phyloP scores from a whole-genome alignment of 1,284 basidiomycete species.

The Coriolopsis trogii region DNA sequence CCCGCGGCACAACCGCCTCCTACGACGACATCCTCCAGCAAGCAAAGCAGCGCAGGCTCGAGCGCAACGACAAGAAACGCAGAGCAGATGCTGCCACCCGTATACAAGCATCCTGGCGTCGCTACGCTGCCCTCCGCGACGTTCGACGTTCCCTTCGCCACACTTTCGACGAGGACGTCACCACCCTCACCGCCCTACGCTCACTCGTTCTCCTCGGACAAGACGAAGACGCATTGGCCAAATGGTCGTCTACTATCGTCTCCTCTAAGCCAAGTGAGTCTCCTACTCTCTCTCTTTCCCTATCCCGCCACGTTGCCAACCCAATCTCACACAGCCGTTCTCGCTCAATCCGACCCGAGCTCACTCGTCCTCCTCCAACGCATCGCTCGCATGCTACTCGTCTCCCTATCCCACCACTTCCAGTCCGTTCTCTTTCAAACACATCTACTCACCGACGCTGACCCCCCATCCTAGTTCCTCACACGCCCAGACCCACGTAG shows the following conservation, averaged over 20 bases:
- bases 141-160: constrained; percentile 46
- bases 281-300: not conserved
- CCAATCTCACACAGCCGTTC: constrained; percentile 44
- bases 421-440: constrained; percentile 40
- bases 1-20: constrained; percentile 47
- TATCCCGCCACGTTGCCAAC: constrained; percentile 7
- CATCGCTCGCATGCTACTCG: constrained; percentile 50
- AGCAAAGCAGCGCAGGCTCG: constrained; percentile 59
- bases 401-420: constrained; percentile 49
- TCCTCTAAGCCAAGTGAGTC: constrained; percentile 43
- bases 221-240: constrained; percentile 53
- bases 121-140: constrained; percentile 41
- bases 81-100: constrained; percentile 57
- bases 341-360: constrained; percentile 48
- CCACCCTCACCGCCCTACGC: constrained; percentile 55
- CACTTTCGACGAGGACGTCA: constrained; percentile 52
- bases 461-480: constrained; percentile 37
- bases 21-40: constrained; percentile 61
- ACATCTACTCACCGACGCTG: not conserved
- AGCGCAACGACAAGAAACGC: constrained; percentile 57
- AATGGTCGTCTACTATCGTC: constrained; percentile 53
- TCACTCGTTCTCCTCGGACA: constrained; percentile 62
- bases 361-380: constrained; percentile 63
- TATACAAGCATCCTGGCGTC: constrained; percentile 75
- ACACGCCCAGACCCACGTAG: constrained; percentile 42